These are phyloP conservation scores for Diaporthe velutina DNA, from an alignment of 2,329 filamentous ascomycete species.

Conservation along the genomic window DNA sequence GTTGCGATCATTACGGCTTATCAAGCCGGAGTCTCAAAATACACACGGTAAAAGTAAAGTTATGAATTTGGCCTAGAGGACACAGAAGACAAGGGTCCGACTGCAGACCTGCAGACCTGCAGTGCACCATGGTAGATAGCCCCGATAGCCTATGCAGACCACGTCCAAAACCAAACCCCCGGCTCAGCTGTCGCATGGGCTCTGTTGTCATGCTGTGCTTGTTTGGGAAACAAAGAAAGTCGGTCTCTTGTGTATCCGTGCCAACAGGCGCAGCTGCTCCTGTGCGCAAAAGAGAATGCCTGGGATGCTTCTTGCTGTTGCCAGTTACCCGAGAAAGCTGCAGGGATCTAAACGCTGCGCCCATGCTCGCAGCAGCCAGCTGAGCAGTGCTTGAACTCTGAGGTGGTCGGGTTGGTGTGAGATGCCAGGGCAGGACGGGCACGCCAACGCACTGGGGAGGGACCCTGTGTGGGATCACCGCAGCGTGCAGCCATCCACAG, in stretches of 20 bases:
- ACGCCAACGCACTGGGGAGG: conserved; percentile 16
- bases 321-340: conserved; percentile 9
- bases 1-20: conserved; percentile 19
- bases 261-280: neutral
- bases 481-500: neutral
- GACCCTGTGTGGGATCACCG: conserved; percentile 21
- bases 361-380: neutral
- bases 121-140: neutral
- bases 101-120: neutral
- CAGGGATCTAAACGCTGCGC: conserved; percentile 21
- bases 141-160: neutral
- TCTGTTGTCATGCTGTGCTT: neutral
- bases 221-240: conserved; percentile 8
- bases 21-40: conserved; percentile 16
- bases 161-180: too few relatives aligned
- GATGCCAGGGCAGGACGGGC: conserved; percentile 7
- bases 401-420: neutral
- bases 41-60: conserved; percentile 19
- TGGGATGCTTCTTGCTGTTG: neutral
- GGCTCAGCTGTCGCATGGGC: neutral
- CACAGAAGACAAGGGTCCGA: conserved; percentile 18
- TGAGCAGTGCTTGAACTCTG: neutral
- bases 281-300: neutral
- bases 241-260: neutral
- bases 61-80: neutral